Base-by-base conservation (phyloP, 2,329 filamentous ascomycete genomes). In the Ceratocystis ficicola region DNA sequence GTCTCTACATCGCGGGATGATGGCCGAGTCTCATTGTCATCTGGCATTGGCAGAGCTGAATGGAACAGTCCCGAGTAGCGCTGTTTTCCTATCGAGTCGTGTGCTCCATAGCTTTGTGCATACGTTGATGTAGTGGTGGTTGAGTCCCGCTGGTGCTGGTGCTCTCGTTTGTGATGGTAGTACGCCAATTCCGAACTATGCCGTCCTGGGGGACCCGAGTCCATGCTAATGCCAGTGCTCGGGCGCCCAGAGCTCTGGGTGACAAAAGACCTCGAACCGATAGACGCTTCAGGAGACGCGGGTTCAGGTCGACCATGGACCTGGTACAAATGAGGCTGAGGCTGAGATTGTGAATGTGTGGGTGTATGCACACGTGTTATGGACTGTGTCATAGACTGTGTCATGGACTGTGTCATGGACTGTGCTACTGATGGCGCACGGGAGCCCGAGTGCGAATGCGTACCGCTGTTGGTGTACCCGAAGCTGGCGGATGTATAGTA, bases 11-110 rank as follows among this genome's bases (percentile, higher is more conserved):
- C 30, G 15, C 65, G 41, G 44, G 55, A 52, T 5, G 66, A 75
- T 69, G 75, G 76, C 70, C 75, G 80, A 65, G 79, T 79, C 55
- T 81, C 82, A 5, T 81, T 79, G 1, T 79, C 81, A 70, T 95
- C 89, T 0, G 86, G 83, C 77, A 92, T 82, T 1, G 91, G 91
- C 73, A 96, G 83, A 4, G 91, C 91, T 0, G 91, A 95, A 68
- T 89, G 89, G 77, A 96, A 96, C 25, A 95, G 78, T 4, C 87
- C 88, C 0, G 88, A 92, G 71, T 83, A 87, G 5, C 66, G 63
- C 32, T 62, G 65, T 52, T 44, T 36, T 20, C 28, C 50, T 48
- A 73, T 76, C 28, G 75, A 48, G 15, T 48, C 48, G 17, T 32
- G 25, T 10, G 48, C 20, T 25, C 46, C 59, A 69, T 63, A 15